Evolutionary conservation across 805 yeast genomes (phyloP).

Genomic region (Grigorovia humatica): DNA sequence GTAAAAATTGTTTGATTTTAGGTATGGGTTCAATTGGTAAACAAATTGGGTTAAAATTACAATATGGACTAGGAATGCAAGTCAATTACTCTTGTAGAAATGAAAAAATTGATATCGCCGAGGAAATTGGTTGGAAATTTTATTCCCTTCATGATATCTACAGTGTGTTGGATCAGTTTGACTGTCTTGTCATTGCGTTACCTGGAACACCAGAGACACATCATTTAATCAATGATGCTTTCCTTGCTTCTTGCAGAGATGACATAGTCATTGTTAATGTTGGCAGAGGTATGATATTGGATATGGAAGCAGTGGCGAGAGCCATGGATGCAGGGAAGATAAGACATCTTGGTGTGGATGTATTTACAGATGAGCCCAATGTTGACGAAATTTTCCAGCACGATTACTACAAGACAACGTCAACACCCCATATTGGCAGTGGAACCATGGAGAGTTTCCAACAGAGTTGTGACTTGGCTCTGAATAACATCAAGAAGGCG

Average conservation of each 20-base stretch:
- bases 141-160: slow-evolving; percentile 24
- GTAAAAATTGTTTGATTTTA: slow-evolving; percentile 42
- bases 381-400: slow-evolving; percentile 21
- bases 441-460: slow-evolving; percentile 40
- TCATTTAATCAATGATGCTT: slow-evolving; percentile 36
- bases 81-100: slow-evolving; percentile 45
- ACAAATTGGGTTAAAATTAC: slow-evolving; percentile 40
- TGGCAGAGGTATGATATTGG: slow-evolving; percentile 49
- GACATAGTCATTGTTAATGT: slow-evolving; percentile 38
- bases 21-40: slow-evolving; percentile 58
- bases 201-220: slow-evolving; percentile 47
- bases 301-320: slow-evolving; percentile 39
- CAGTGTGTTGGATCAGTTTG: slow-evolving; percentile 32
- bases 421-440: slow-evolving; percentile 58
- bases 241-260: slow-evolving; percentile 26
- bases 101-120: slow-evolving; percentile 13
- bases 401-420: slow-evolving; percentile 25
- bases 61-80: slow-evolving; percentile 44
- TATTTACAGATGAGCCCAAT: slow-evolving; percentile 45
- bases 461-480: slow-evolving; percentile 31
- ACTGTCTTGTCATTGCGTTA: slow-evolving; percentile 44
- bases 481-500: slow-evolving; percentile 12
- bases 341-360: slow-evolving; percentile 51
- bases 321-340: slow-evolving; percentile 36
- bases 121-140: slow-evolving; percentile 27